phyloP scores from a whole-genome alignment of 2,329 filamentous ascomycete genomes.

The Epichloe elymi region DNA sequence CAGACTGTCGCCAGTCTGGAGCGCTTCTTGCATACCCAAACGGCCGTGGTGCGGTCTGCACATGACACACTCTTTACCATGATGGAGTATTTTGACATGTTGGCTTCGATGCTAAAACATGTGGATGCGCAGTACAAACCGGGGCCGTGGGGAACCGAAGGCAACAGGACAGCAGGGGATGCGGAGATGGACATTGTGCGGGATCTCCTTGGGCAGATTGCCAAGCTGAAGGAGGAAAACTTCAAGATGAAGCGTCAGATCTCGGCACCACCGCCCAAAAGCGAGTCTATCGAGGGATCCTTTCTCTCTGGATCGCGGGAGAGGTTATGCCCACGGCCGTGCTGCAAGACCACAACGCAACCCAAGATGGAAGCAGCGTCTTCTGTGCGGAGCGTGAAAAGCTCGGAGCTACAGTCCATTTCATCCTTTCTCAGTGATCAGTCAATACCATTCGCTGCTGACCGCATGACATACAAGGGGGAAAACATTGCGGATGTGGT shows the following conservation, averaged over 20 bases:
- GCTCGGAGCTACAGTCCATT: neutral
- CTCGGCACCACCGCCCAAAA: neutral
- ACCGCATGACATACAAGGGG: neutral
- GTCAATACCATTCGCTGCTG: neutral
- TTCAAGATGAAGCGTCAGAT: neutral
- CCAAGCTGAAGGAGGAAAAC: neutral
- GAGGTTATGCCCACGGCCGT: neutral
- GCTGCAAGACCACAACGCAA: neutral
- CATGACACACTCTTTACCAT: neutral
- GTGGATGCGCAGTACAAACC: neutral
- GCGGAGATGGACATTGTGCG: neutral
- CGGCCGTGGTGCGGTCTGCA: neutral
- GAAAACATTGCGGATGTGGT: neutral
- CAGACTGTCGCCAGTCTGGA: neutral
- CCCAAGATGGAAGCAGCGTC: neutral
- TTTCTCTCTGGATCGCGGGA: neutral
- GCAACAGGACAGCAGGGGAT: neutral
- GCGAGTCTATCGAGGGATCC: neutral
- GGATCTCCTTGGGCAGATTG: neutral
- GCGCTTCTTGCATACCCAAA: neutral
- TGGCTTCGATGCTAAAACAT: neutral
- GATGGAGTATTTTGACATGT: neutral
- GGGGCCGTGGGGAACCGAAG: neutral
- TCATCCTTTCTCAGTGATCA: neutral
- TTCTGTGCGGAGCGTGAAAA: neutral